Conservation (phyloP, 306 rosid genomes). For the Styphnolobium japonicum region DNA sequence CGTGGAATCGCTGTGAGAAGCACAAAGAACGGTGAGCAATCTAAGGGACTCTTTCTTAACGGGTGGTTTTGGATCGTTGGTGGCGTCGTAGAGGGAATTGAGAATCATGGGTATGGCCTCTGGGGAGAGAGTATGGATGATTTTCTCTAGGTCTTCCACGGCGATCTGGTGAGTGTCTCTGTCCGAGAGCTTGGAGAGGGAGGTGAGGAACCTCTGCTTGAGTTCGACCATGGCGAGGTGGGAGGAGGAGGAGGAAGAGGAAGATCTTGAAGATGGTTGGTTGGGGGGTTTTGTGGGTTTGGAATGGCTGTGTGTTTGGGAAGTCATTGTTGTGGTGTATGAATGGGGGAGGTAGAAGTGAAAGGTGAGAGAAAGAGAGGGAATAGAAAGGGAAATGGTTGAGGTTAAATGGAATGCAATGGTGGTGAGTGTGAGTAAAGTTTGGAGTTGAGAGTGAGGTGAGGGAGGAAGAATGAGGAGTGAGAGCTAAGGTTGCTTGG, state of each 20-base stretch:
- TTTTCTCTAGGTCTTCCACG: slow-evolving; percentile 79
- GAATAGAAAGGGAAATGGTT: too few species aligned
- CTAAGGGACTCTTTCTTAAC: slow-evolving; percentile 79
- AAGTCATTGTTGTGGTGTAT: too few species aligned
- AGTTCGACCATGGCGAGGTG: slow-evolving; percentile 95
- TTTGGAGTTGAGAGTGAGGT: too few species aligned
- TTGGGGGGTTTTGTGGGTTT: slow-evolving; percentile 58
- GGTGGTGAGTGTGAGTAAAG: not conserved
- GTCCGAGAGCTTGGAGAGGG: slow-evolving; percentile 87
- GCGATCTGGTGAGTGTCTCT: slow-evolving; percentile 96
- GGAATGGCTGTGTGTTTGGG: slow-evolving; percentile 45
- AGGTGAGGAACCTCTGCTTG: slow-evolving; percentile 79
- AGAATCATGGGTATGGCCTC: slow-evolving; percentile 84
- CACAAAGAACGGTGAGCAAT: slow-evolving; percentile 58
- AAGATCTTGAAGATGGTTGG: slow-evolving; percentile 44
- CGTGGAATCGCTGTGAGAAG: slow-evolving; percentile 58
- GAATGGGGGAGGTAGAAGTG: too few species aligned
- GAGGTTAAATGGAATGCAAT: not conserved
- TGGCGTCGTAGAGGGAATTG: slow-evolving; percentile 79
- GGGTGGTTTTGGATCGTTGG: slow-evolving; percentile 80
- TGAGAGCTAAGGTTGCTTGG: not conserved
- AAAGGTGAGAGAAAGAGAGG: not conserved
- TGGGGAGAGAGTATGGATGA: slow-evolving; percentile 52
- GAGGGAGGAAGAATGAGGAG: not conserved
- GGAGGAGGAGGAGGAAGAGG: slow-evolving; percentile 64